A percentile compares a stretch with the other conserved stretches of the same genome.
These are phyloP conservation scores for Ophiostoma perfectum DNA, from an alignment of 2,329 filamentous ascomycete species.

Conservation along the genomic window DNA sequence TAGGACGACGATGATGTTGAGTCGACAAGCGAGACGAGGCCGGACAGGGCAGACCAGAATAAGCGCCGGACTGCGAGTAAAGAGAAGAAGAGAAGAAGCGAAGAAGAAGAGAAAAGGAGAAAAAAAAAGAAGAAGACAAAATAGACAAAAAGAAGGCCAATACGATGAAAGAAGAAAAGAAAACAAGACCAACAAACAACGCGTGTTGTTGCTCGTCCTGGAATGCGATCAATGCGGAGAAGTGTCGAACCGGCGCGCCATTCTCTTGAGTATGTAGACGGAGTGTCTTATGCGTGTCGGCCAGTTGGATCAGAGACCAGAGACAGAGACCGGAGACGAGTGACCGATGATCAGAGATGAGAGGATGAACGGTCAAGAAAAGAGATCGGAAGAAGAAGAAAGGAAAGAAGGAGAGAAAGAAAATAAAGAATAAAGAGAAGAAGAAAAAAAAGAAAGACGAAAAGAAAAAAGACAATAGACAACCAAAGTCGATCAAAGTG, in stretches of 20 bases:
- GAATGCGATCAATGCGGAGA: slow-evolving; percentile 19
- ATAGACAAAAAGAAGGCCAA: neutral
- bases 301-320: neutral
- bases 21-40: too few species aligned
- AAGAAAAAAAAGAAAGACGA: neutral
- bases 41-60: too few species aligned
- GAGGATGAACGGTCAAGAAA: neutral
- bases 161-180: neutral
- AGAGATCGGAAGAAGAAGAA: neutral
- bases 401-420: neutral
- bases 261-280: neutral
- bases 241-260: slow-evolving; percentile 16
- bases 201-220: slow-evolving; percentile 8
- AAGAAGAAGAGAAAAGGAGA: neutral
- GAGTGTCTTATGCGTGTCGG: neutral
- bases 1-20: too few species aligned
- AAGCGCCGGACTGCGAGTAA: neutral
- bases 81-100: neutral
- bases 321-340: neutral
- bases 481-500: too few species aligned
- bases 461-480: neutral
- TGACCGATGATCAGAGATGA: neutral
- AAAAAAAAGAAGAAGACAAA: neutral
- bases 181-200: neutral
- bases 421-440: neutral